phyloP scores from a whole-genome alignment of 2,329 filamentous ascomycete genomes.

The Fusarium sp. region DNA sequence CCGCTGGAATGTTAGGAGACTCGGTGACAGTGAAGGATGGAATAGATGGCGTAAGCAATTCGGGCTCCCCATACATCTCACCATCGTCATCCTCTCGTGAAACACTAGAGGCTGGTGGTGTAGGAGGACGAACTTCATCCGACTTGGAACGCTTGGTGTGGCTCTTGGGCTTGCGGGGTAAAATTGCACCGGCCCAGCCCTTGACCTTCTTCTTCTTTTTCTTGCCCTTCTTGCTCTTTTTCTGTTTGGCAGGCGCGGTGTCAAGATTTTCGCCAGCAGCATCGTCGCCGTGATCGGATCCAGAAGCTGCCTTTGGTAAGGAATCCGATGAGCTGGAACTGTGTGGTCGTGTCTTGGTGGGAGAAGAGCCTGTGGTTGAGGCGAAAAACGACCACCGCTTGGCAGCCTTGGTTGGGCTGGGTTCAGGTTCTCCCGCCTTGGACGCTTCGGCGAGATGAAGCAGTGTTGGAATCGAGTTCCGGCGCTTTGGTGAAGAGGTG shows the following conservation, averaged over 20 bases:
- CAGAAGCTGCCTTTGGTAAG: conserved; percentile 43
- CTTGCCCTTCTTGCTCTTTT: conserved; percentile 49
- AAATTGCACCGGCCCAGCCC: conserved; percentile 71
- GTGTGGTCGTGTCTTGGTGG: conserved; percentile 56
- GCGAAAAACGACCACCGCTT: conserved; percentile 70
- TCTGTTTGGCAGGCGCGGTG: conserved; percentile 33
- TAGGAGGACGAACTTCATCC: conserved; percentile 53
- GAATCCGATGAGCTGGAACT: conserved; percentile 58
- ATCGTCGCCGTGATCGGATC: conserved; percentile 51
- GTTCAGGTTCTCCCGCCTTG: conserved; percentile 48
- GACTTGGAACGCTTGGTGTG: conserved; percentile 54
- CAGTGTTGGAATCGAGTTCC: conserved; percentile 67
- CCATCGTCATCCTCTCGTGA: conserved; percentile 45
- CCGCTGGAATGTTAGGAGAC: conserved; percentile 45
- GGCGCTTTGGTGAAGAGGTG: conserved; percentile 55
- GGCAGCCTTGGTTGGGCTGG: conserved; percentile 60
- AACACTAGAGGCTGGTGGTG: conserved; percentile 53
- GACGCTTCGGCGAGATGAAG: conserved; percentile 52
- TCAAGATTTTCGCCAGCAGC: conserved; percentile 37
- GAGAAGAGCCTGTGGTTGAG: conserved; percentile 55
- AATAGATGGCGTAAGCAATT: conserved; percentile 42
- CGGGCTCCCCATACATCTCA: conserved; percentile 42
- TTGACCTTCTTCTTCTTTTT: conserved; percentile 73
- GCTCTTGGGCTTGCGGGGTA: conserved; percentile 68
- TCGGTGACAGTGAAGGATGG: conserved; percentile 55